These are phyloP conservation scores for Panus rudis DNA, from an alignment of 768 basidiomycete species.

Conservation along the genomic window DNA sequence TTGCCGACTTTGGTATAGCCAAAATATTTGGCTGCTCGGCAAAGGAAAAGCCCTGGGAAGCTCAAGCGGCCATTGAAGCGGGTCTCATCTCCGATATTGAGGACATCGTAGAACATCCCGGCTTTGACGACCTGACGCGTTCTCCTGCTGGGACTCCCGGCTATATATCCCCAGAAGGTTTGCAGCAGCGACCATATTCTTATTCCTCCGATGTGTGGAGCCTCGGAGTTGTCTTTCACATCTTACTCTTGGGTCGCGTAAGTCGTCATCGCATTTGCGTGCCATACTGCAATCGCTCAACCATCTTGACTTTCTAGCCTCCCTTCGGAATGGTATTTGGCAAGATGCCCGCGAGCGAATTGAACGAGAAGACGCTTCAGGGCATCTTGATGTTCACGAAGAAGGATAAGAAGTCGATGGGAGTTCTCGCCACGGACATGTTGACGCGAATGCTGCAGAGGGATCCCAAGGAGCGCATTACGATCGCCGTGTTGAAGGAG, in stretches of 20 bases:
- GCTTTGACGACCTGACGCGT: no score
- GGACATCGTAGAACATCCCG: background rate
- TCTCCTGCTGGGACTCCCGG: no score
- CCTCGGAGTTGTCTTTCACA: conserved; percentile 1
- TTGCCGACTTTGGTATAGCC: conserved; percentile 1
- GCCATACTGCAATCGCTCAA: background rate
- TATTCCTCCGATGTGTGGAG: conserved; percentile 6
- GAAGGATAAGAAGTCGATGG: background rate
- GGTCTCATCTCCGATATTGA: no score
- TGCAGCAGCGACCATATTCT: background rate
- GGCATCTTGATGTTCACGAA: background rate
- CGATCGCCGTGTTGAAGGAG: conserved; percentile 5
- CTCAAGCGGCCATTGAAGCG: no score
- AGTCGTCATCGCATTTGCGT: background rate
- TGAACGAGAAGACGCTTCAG: no score
- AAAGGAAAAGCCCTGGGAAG: conserved; percentile 5
- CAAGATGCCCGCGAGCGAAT: no score
- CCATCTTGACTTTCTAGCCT: background rate
- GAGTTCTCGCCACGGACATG: background rate
- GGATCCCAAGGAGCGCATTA: conserved; percentile 3
- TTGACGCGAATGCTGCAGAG: conserved; percentile 4
- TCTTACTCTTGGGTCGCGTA: conserved; percentile 1
- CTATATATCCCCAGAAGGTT: conserved; percentile 6
- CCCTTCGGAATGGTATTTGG: conserved; percentile 7
- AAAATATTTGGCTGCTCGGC: background rate